Evolutionary conservation across 805 yeast species (phyloP).

Genomic region (Dipodascus geniculatus): DNA sequence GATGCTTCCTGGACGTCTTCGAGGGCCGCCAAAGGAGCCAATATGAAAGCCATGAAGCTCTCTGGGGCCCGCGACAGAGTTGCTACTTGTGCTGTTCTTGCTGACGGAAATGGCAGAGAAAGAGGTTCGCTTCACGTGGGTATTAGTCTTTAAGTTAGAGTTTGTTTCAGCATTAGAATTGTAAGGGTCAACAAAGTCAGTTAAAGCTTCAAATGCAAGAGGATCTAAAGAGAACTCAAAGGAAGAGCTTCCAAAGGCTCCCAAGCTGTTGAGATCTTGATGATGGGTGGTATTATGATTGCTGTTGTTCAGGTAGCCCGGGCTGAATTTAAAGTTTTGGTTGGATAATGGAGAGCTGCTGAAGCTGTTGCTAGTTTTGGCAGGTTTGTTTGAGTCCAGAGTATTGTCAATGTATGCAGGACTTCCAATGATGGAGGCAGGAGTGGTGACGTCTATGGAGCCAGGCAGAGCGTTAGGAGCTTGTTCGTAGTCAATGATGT

Average conservation of each 20-base stretch:
- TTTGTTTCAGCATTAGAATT: not conserved
- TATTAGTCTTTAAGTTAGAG: not conserved
- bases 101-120: not conserved
- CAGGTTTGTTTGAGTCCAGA: too few species aligned
- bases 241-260: conserved; percentile 9
- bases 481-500: not conserved
- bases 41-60: not conserved
- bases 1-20: not conserved
- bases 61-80: not conserved
- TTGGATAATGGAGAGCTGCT: not conserved
- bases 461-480: not conserved
- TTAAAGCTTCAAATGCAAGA: conserved; percentile 37
- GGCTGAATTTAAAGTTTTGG: not conserved
- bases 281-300: not conserved
- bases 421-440: not conserved
- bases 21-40: conserved; percentile 1
- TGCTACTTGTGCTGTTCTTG: not conserved
- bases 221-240: conserved; percentile 35
- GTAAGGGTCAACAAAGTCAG: conserved; percentile 5
- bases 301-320: not conserved
- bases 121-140: not conserved
- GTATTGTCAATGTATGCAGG: not conserved
- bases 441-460: not conserved
- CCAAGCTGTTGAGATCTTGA: not conserved
- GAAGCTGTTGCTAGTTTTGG: not conserved